A percentile compares a stretch with the other conserved stretches of the same genome.
phyloP scores from a whole-genome alignment of 1,139 yeast species.

The Yarrowia galli region DNA sequence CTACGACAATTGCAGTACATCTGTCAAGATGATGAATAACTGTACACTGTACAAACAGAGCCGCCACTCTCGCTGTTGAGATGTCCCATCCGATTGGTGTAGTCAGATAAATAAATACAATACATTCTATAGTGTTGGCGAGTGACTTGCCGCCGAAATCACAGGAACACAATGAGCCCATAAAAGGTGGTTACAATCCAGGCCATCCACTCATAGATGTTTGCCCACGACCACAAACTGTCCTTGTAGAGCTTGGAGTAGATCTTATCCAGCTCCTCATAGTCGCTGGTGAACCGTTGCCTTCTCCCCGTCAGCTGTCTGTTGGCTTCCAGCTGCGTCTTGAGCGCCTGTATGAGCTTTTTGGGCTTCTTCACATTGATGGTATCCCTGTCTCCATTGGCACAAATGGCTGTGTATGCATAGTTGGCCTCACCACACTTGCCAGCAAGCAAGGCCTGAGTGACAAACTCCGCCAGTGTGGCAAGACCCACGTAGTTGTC shows the following conservation, averaged over 20 bases:
- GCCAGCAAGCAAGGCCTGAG: background rate
- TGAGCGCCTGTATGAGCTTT: background rate
- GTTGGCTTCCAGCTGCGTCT: slow-evolving; percentile 7
- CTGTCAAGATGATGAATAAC: too few relatives aligned
- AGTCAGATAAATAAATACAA: background rate
- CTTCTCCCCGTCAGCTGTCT: background rate
- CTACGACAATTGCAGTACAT: too few relatives aligned
- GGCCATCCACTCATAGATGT: slow-evolving; percentile 21
- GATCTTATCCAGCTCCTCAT: slow-evolving; percentile 3
- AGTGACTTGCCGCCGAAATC: background rate
- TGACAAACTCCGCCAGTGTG: background rate
- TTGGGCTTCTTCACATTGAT: slow-evolving; percentile 11
- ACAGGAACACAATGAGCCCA: background rate
- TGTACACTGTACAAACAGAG: too few relatives aligned
- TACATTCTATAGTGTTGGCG: background rate
- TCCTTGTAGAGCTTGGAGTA: background rate
- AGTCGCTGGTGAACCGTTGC: background rate
- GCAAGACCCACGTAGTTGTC: background rate
- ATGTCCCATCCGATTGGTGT: too few relatives aligned
- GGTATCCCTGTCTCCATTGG: background rate
- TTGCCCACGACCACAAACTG: slow-evolving; percentile 20
- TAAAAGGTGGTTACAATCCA: slow-evolving; percentile 1
- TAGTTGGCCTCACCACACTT: slow-evolving; percentile 25
- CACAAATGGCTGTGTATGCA: slow-evolving; percentile 8
- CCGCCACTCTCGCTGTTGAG: too few relatives aligned